Evolutionary conservation across 1,139 yeast species (phyloP), one percentile per base, ranked within the genome.

Genomic region (Diutina rugosa): DNA sequence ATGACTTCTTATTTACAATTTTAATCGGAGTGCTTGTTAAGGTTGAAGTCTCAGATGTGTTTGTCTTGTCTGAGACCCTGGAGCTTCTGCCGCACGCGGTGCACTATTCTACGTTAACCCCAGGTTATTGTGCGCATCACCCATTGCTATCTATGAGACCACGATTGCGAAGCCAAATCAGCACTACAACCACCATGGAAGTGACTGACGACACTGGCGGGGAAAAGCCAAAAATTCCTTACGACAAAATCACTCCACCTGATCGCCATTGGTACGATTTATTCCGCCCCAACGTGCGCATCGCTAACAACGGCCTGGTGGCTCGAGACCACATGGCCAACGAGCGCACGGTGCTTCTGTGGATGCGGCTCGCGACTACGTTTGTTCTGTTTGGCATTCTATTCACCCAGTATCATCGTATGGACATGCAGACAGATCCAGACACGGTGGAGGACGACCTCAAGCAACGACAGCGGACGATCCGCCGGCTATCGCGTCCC

Each of bases 241-340:
- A 12, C n/a, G 14, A 35, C 41, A 35, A 35, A 6, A 35, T 35
- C 14, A 35, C 41, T 3, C 41, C 41, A 5, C 41, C 41, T 4
- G 41, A 35, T 4, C 41, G 41, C 14, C 41, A 35, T 10, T 35
- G 41, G 41, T 35, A 35, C 41, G 41, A 35, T 10, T 35, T 35
- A n/a, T 35, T 35, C 14, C 41, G 41, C n/a, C 41, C 41, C n/a
- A 10, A 35, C n/a, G 30, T 46, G 16, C 14, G 28, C 32, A 4
- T 49, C 2, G 16, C 6, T 5, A 49, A 49, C 21, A 30, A n/a
- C 1, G 53, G 53, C 10, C 53, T 49, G 53, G 35, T 30, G 28
- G 54, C 54, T 6, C 46, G 54, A 3, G 54, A 51, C 44, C 46
- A 51, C 30, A 12, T 51, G 47, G 54, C 54, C 21, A 51, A 51